These are phyloP conservation scores for Botrytis elliptica DNA, from an alignment of 2,329 filamentous ascomycete genomes.

Conservation along the genomic window DNA sequence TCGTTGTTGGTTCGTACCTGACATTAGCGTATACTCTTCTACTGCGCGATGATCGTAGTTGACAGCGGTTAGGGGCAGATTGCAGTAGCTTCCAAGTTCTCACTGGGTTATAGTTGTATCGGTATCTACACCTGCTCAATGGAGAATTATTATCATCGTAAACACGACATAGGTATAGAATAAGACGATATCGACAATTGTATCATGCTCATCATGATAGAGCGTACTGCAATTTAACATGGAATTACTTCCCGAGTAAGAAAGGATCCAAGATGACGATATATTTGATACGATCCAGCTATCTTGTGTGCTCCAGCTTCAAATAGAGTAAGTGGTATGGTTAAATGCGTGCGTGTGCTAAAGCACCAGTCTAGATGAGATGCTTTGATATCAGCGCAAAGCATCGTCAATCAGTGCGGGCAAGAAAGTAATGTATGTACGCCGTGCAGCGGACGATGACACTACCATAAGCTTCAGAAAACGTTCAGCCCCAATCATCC, in stretches of 20 bases:
- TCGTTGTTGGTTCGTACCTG: conserved; percentile 29
- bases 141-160: conserved; percentile 4
- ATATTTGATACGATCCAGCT: not conserved
- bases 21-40: conserved; percentile 26
- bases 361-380: not conserved
- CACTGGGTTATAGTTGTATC: not conserved
- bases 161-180: conserved; percentile 15
- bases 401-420: conserved; percentile 2
- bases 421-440: not conserved
- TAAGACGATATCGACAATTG: not conserved
- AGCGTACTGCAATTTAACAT: not conserved
- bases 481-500: conserved; percentile 1
- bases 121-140: not conserved
- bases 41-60: conserved; percentile 23
- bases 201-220: conserved; percentile 13
- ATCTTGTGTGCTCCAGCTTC: not conserved
- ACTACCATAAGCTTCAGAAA: conserved; percentile 13
- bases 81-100: conserved; percentile 9
- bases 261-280: conserved; percentile 14
- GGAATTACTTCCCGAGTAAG: not conserved
- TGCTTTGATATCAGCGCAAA: conserved; percentile 1
- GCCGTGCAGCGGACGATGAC: conserved; percentile 15
- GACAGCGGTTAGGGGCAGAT: conserved; percentile 20
- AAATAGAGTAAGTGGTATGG: not conserved
- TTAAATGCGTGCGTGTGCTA: not conserved